Base-by-base conservation (phyloP, 768 basidiomycete genomes). In the Xerocomus potaroensis region DNA sequence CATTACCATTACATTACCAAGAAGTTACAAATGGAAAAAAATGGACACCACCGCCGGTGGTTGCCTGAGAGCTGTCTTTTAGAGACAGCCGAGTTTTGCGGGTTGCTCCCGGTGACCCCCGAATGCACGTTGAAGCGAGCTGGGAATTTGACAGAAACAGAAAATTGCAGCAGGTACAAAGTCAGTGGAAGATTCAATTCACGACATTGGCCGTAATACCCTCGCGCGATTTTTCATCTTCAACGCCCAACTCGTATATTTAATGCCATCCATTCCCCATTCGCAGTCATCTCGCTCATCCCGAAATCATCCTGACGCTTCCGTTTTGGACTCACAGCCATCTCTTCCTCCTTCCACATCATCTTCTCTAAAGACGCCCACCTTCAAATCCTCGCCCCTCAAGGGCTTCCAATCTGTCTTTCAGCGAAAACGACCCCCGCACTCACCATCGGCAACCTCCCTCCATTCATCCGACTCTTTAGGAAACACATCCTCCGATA, bases 341-440 rank as follows among this genome's bases (percentile, higher is more conserved):
- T 48, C 39, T 66, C 78, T 53, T 72, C 43, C 60, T 16, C 70
- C 74, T 15, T 64, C 72, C n/a, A 48, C 60, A 22, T 60, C 77
- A 9, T 31, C 53, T 4, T 31, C 40, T 4, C 57, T 60, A 43
- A 62, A 55, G 40, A 23, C 37, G 37, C 23, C 37, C 23, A 24
- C 37, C 9, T 43, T 60, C 16, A 78, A 69, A 59, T 54, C 63
- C 4, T 51, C 60, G 1, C 6, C 60, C 18, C 45, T 72, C 62
- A 63, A 68, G 56, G 65, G 64, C 35, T 69, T 84, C 50, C 74
- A 75, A 31, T 66, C 78, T 16, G 76, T 83, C 41, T 83, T 84
- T 50, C 55, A 67, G 42, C 75, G 79, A 41, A 57, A 60, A 69
- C 69, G 64, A 6, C 60, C 67, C 34, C 73, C 36, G 11, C 6